These are phyloP conservation scores for Chaetomium sp. DNA, from an alignment of 2,329 filamentous ascomycete genomes.

Conservation along the genomic window DNA sequence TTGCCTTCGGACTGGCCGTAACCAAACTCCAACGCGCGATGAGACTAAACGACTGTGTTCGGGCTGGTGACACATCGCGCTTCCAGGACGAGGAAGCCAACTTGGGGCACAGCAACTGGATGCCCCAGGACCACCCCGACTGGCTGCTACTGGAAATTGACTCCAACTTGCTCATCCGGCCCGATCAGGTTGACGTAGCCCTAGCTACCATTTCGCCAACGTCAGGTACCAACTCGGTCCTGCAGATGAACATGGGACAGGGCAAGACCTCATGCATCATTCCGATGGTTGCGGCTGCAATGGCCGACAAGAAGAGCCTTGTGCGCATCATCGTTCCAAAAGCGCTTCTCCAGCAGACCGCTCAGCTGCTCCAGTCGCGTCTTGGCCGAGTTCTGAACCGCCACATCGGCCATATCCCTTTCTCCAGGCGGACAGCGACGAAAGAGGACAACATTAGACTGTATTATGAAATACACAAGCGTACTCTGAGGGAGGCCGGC, in stretches of 20 bases:
- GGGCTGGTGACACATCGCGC: constrained; percentile 36
- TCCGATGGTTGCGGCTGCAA: constrained; percentile 52
- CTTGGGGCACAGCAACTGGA: constrained; percentile 59
- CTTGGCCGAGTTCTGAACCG: constrained; percentile 58
- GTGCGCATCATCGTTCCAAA: constrained; percentile 59
- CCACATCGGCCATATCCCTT: constrained; percentile 58
- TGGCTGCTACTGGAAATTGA: constrained; percentile 71
- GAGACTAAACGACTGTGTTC: constrained; percentile 44
- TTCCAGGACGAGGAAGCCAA: constrained; percentile 49
- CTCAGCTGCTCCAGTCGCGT: constrained; percentile 56
- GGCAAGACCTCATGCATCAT: constrained; percentile 62
- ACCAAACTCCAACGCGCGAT: constrained; percentile 49
- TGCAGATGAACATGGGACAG: constrained; percentile 70
- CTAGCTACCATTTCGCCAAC: constrained; percentile 58
- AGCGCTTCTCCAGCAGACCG: constrained; percentile 59
- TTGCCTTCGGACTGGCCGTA: constrained; percentile 48
- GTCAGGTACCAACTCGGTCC: constrained; percentile 57
- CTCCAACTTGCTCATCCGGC: constrained; percentile 61
- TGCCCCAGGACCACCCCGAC: constrained; percentile 55
- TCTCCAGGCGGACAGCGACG: constrained; percentile 55
- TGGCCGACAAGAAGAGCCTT: constrained; percentile 51
- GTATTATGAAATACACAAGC: constrained; percentile 46
- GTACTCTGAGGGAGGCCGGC: constrained; percentile 48
- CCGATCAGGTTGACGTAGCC: constrained; percentile 64
- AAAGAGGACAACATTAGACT: constrained; percentile 40